phyloP scores from a whole-genome alignment of 1,139 yeast genomes.

The Chernovozyma aurita region DNA sequence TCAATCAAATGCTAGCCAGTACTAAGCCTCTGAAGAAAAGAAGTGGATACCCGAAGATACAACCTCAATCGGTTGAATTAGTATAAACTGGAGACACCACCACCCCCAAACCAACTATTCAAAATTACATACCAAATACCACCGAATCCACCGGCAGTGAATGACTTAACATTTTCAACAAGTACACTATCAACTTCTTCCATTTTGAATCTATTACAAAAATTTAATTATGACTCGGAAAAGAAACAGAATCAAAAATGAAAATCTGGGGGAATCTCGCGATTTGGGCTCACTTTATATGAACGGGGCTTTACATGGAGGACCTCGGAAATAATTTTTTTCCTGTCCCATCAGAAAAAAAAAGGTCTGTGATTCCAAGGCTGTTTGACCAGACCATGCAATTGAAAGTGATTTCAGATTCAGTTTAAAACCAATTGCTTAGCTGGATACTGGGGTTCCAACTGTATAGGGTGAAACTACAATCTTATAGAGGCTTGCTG shows the following conservation, averaged over 20 bases:
- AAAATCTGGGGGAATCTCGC: slow-evolving; percentile 3
- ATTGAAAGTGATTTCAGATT: no score
- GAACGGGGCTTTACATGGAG: slow-evolving; percentile 7
- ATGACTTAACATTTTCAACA: slow-evolving; percentile 62
- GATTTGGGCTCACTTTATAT: slow-evolving; percentile 6
- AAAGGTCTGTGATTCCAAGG: no score
- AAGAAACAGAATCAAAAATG: neutral
- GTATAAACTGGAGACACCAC: no score
- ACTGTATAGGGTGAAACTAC: no score
- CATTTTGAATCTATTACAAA: slow-evolving; percentile 17
- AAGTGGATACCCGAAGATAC: neutral
- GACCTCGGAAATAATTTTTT: slow-evolving; percentile 5
- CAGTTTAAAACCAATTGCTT: no score
- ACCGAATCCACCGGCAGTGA: slow-evolving; percentile 81
- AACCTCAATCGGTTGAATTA: no score
- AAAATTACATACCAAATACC: slow-evolving; percentile 39
- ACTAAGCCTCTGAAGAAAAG: neutral
- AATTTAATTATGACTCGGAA: neutral
- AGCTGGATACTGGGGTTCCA: no score
- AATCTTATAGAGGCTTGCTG: no score
- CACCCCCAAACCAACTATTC: no score
- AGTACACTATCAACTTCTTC: slow-evolving; percentile 48
- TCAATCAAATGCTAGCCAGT: neutral
- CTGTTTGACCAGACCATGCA: no score
- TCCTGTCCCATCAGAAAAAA: no score